Percentiles rank a stretch among this genome's conserved stretches.
These are phyloP conservation scores for Earliella scabrosa DNA, from an alignment of 1,284 basidiomycete species.

Conservation along the genomic window DNA sequence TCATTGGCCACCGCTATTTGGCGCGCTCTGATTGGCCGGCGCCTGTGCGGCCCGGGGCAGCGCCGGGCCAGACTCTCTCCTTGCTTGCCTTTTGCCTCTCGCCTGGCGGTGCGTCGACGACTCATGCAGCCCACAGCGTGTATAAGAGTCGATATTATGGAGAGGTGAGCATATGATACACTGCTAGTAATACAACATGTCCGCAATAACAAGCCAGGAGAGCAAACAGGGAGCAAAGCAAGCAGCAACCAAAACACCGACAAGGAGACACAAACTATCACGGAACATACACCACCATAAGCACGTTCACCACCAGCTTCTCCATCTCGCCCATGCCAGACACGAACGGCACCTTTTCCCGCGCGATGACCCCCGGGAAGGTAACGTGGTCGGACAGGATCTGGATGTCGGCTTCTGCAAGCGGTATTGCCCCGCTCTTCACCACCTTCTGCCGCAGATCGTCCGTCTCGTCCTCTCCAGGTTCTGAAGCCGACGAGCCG, in stretches of 20 bases:
- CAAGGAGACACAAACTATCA: slow-evolving; percentile 69
- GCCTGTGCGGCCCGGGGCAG: background rate
- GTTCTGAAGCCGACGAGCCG: slow-evolving; percentile 35
- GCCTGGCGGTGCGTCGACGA: background rate
- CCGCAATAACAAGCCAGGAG: slow-evolving; percentile 17
- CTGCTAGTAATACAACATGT: slow-evolving; percentile 27
- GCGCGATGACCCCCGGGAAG: slow-evolving; percentile 52
- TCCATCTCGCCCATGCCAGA: slow-evolving; percentile 62
- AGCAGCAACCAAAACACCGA: slow-evolving; percentile 4
- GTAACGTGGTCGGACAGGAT: slow-evolving; percentile 61
- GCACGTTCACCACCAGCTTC: slow-evolving; percentile 73
- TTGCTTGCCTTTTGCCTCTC: too few species aligned
- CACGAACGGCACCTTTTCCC: slow-evolving; percentile 72
- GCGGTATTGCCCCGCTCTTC: slow-evolving; percentile 66
- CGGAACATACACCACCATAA: slow-evolving; percentile 73
- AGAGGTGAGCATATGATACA: slow-evolving; percentile 19
- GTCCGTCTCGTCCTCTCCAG: slow-evolving; percentile 45
- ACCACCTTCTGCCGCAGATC: slow-evolving; percentile 60
- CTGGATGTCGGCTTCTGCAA: slow-evolving; percentile 64
- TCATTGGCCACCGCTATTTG: slow-evolving; percentile 17
- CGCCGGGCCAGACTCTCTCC: too few species aligned
- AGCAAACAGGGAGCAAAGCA: slow-evolving; percentile 12
- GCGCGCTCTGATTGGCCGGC: slow-evolving; percentile 5
- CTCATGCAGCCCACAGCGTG: background rate
- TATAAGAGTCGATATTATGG: background rate